Base-by-base conservation (phyloP, 225 moss, liverwort and hornwort species). In the Climacium dendroides region DNA sequence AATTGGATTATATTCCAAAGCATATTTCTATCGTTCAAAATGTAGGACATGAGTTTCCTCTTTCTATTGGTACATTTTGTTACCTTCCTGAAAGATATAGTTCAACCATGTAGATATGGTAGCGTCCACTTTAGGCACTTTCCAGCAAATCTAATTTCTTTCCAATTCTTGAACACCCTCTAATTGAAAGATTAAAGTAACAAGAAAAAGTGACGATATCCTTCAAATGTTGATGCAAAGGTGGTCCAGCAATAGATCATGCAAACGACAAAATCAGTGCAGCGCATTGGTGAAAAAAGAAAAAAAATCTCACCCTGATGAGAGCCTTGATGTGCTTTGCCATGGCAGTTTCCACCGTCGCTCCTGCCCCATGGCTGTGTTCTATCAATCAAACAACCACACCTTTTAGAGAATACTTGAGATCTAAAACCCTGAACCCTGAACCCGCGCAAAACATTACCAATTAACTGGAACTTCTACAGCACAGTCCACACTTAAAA, bases 321-420 rank as follows among this genome's bases (percentile, higher is more conserved):
- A 99, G 86, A 83, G 96, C 91, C 88, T 95, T 93, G 79, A 99
- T 91, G 66, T 99, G 97, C 85, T 96, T 97, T 58, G 90, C 90
- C 93, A 97, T 94, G 65, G 90, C 83, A 55, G 95, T 94, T 90
- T 94, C 92, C 76, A 70, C 85, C 13, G 73, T 58, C 39, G 59
- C 92, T 83, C 88, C 85, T 78, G 88, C n/a, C 79, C 78, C 92
- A 88, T 93, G 93, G 85, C 89, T 87, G 75, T 95, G 94, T 82
- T 92, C 95, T 95, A 94, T 87, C 69, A 88, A 78, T 69, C 64
- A 88, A 87, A 89, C 70, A 35, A 50, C 78, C 87, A 14, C 81
- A 66, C 60, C 85, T 66, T 65, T 72, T 61, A 85, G 29, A 86
- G 47, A 79, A 65, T 10, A 22, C 29, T 75, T 55, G n/a, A 76